Evolutionary conservation across 306 rosid genomes (phyloP).

Genomic region (Medicago lupulina): DNA sequence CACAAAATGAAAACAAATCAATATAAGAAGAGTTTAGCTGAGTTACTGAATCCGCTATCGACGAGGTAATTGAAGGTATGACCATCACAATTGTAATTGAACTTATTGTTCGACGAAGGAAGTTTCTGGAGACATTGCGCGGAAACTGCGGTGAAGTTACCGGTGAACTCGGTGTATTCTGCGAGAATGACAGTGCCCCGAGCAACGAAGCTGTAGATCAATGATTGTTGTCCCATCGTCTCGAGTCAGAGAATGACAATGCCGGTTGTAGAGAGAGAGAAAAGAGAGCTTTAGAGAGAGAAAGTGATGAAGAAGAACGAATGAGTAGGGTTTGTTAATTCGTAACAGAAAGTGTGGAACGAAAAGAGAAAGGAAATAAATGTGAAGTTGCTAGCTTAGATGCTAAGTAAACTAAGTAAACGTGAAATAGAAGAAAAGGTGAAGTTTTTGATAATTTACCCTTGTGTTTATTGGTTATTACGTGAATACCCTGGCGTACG

Average conservation of each 20-base stretch:
- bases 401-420: constrained; percentile 68
- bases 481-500: constrained; percentile 53
- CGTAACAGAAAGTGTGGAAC: constrained; percentile 23
- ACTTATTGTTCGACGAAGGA: constrained; percentile 77
- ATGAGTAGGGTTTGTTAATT: constrained; percentile 11
- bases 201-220: constrained; percentile 96
- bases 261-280: constrained; percentile 39
- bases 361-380: background rate
- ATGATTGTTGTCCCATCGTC: constrained; percentile 89
- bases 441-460: constrained; percentile 25
- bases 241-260: constrained; percentile 1
- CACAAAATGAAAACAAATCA: constrained; percentile 29
- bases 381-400: constrained; percentile 51
- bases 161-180: constrained; percentile 86
- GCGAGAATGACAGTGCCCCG: constrained; percentile 86
- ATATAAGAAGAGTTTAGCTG: constrained; percentile 5
- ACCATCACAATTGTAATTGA: constrained; percentile 92
- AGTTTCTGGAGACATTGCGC: constrained; percentile 95
- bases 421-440: constrained; percentile 51
- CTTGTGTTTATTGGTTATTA: constrained; percentile 34
- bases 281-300: too few species aligned
- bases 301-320: constrained; percentile 5
- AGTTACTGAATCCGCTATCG: constrained; percentile 84
- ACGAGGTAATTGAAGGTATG: constrained; percentile 96
- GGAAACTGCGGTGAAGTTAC: constrained; percentile 81